phyloP scores from a whole-genome alignment of 306 rosid species.

The Vachellia pachyceras region DNA sequence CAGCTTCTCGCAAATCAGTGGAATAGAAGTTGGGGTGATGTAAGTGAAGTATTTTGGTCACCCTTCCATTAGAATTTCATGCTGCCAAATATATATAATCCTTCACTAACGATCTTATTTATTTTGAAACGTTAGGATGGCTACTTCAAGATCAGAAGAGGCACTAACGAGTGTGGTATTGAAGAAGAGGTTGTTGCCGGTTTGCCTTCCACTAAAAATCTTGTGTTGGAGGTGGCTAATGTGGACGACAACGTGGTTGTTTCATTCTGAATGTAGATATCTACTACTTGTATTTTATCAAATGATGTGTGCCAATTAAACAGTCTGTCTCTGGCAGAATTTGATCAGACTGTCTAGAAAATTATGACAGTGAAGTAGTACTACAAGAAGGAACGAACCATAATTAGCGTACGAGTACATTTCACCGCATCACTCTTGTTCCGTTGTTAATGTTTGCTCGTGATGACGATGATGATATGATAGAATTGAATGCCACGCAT shows the following conservation, averaged over 20 bases:
- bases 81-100: neutral
- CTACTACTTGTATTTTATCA: neutral
- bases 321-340: slow-evolving; percentile 15
- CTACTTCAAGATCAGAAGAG: slow-evolving; percentile 89
- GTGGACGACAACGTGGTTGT: slow-evolving; percentile 45
- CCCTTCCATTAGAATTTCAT: slow-evolving; percentile 37
- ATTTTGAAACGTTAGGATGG: slow-evolving; percentile 73
- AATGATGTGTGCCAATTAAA: slow-evolving; percentile 28
- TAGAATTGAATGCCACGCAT: neutral
- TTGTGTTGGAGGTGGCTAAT: slow-evolving; percentile 53
- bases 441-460: neutral
- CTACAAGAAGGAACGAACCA: neutral
- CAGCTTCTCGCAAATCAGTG: slow-evolving; percentile 98
- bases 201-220: slow-evolving; percentile 75
- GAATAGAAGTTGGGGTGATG: slow-evolving; percentile 97
- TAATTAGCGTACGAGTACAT: neutral
- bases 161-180: slow-evolving; percentile 90
- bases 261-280: slow-evolving; percentile 49
- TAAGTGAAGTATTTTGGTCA: slow-evolving; percentile 47
- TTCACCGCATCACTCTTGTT: neutral
- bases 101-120: slow-evolving; percentile 22
- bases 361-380: slow-evolving; percentile 22
- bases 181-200: slow-evolving; percentile 88
- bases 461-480: neutral
- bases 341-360: neutral